phyloP scores from a whole-genome alignment of 75 land plant species.

The Larix kaempferi region DNA sequence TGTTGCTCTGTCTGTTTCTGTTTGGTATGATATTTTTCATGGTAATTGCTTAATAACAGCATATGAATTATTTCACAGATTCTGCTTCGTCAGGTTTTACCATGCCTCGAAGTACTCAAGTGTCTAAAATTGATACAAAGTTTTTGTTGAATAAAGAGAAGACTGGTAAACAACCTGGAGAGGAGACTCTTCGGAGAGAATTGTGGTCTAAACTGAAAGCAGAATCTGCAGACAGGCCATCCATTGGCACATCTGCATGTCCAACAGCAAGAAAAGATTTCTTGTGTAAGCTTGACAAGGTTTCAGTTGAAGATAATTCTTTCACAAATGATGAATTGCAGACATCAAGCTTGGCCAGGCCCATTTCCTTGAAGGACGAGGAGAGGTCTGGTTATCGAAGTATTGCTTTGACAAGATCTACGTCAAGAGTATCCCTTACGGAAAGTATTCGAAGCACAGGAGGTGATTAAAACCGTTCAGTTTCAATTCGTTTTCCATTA shows the following conservation, averaged over 20 bases:
- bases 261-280: conserved; percentile 29
- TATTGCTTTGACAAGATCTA: neutral
- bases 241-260: conserved; percentile 9
- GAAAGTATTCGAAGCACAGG: neutral
- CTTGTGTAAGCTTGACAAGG: conserved; percentile 49
- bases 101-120: neutral
- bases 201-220: conserved; percentile 73
- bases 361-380: neutral
- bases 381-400: neutral
- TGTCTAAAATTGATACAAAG: neutral
- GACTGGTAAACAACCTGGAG: conserved; percentile 52
- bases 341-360: neutral
- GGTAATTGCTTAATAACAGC: neutral
- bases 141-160: conserved; percentile 2
- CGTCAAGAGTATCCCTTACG: neutral
- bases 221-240: conserved; percentile 23
- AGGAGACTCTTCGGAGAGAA: conserved; percentile 70
- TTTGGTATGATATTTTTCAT: neutral
- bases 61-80: conserved; percentile 6
- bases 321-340: neutral
- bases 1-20: neutral
- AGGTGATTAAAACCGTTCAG: neutral
- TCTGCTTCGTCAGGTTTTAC: neutral
- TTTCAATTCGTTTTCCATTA: neutral
- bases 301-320: conserved; percentile 19